Conservation (phyloP, 164 flowering plant genomes). For the Piper longum region DNA sequence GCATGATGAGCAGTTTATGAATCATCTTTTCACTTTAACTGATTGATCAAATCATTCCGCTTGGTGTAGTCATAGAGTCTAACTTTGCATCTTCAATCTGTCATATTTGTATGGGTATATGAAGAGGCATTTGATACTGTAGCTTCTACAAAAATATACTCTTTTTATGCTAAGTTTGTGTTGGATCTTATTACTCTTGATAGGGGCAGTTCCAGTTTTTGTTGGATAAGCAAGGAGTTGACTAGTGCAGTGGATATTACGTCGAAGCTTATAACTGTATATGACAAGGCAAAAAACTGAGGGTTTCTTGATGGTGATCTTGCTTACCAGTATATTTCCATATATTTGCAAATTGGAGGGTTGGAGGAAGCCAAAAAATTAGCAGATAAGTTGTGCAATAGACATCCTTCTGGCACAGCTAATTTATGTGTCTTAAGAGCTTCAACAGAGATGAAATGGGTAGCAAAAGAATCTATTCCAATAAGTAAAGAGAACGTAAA, state of each 20-base stretch:
- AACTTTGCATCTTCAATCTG: not conserved
- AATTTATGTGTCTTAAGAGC: conserved; percentile 50
- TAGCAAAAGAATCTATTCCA: conserved; percentile 20
- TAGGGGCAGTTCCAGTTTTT: conserved; percentile 12
- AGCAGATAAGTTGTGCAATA: conserved; percentile 48
- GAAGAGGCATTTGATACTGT: conserved; percentile 38
- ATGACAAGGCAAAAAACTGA: conserved; percentile 53
- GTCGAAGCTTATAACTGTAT: conserved; percentile 37
- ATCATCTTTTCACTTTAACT: not conserved
- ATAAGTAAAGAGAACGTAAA: conserved; percentile 33
- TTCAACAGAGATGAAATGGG: conserved; percentile 43
- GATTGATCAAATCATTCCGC: not conserved
- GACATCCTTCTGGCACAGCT: conserved; percentile 28
- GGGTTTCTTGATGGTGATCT: conserved; percentile 68
- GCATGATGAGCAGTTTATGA: not conserved
- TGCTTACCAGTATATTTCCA: conserved; percentile 54
- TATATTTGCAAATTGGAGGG: conserved; percentile 42
- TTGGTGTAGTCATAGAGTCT: not conserved
- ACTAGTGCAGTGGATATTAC: conserved; percentile 12
- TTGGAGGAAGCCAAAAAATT: conserved; percentile 54
- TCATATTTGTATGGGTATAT: conserved; percentile 1
- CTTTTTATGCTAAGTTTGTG: conserved; percentile 46
- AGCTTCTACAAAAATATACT: conserved; percentile 45
- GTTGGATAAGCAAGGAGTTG: conserved; percentile 7
- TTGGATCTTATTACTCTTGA: conserved; percentile 29